Conservation (phyloP, 1,284 basidiomycete genomes). For the Puccinia coronata region DNA sequence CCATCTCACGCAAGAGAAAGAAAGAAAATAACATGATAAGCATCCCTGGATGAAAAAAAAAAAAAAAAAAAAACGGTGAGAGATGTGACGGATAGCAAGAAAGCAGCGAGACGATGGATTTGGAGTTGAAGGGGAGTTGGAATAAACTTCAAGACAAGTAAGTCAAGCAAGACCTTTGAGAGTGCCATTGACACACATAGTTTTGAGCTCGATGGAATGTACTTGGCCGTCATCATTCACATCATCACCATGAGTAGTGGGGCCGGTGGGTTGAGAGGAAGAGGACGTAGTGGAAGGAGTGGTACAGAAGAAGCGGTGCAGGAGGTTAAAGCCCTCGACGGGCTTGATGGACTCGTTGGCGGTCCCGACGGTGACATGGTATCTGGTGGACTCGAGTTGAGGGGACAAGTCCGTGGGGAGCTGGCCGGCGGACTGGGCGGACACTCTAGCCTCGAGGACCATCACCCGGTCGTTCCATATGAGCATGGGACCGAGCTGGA, state of each 20-base stretch:
- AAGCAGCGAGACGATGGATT: too few relatives aligned
- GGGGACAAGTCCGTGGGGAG: conserved; percentile 33
- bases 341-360: conserved; percentile 64
- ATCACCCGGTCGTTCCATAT: conserved; percentile 79
- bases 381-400: conserved; percentile 60
- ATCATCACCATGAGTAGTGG: neutral
- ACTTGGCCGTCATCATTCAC: neutral
- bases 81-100: too few relatives aligned
- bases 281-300: neutral
- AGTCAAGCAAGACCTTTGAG: neutral
- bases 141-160: too few relatives aligned
- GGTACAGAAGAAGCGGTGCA: neutral
- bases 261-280: neutral
- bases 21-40: too few relatives aligned
- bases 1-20: too few relatives aligned
- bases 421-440: conserved; percentile 60
- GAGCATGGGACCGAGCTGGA: conserved; percentile 65
- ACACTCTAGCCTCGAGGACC: conserved; percentile 63
- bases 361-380: conserved; percentile 91
- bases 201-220: neutral
- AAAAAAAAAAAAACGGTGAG: too few relatives aligned
- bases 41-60: too few relatives aligned
- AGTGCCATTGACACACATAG: neutral
- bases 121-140: too few relatives aligned
- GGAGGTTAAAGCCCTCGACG: conserved; percentile 65